These are phyloP conservation scores for Hyaloperonospora arabidopsidis DNA, from an alignment of 352 stramenopile genomes.

Conservation along the genomic window DNA sequence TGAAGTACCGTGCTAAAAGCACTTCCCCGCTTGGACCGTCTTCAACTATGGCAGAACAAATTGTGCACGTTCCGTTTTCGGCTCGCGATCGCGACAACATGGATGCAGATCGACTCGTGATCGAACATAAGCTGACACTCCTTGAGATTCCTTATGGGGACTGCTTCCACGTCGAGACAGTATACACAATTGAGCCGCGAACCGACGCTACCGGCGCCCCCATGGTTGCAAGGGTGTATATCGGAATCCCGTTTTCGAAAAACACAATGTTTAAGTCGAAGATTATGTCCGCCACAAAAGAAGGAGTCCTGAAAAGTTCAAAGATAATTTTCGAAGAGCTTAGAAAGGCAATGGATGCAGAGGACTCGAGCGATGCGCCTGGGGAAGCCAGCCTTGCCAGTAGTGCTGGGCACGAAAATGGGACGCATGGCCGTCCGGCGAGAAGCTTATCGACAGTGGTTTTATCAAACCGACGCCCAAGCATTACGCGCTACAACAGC, in stretches of 20 bases:
- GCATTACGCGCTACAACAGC: slow-evolving; percentile 53
- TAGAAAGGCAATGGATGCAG: slow-evolving; percentile 32
- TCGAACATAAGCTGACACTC: slow-evolving; percentile 58
- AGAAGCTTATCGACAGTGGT: slow-evolving; percentile 15
- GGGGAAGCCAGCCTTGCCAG: slow-evolving; percentile 1
- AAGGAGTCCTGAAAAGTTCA: slow-evolving; percentile 53
- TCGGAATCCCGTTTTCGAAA: slow-evolving; percentile 73
- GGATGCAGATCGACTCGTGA: slow-evolving; percentile 39
- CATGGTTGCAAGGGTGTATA: slow-evolving; percentile 47
- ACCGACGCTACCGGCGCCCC: slow-evolving; percentile 26
- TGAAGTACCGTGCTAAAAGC: slow-evolving; percentile 71
- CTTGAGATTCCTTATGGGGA: slow-evolving; percentile 79
- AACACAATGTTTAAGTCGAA: slow-evolving; percentile 82
- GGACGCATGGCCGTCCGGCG: slow-evolving; percentile 4
- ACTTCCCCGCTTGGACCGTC: slow-evolving; percentile 61
- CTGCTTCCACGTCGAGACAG: slow-evolving; percentile 67
- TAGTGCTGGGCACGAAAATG: slow-evolving; percentile 5
- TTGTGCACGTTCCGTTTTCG: slow-evolving; percentile 47
- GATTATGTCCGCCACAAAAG: slow-evolving; percentile 65
- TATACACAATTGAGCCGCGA: slow-evolving; percentile 44
- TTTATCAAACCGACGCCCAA: slow-evolving; percentile 19
- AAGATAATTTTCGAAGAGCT: slow-evolving; percentile 52
- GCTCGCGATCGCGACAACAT: slow-evolving; percentile 30
- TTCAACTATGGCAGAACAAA: slow-evolving; percentile 44
- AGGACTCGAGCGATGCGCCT: slow-evolving; percentile 11